These are phyloP conservation scores for Corynespora cassiicola DNA, from an alignment of 2,329 filamentous ascomycete species.

Conservation along the genomic window DNA sequence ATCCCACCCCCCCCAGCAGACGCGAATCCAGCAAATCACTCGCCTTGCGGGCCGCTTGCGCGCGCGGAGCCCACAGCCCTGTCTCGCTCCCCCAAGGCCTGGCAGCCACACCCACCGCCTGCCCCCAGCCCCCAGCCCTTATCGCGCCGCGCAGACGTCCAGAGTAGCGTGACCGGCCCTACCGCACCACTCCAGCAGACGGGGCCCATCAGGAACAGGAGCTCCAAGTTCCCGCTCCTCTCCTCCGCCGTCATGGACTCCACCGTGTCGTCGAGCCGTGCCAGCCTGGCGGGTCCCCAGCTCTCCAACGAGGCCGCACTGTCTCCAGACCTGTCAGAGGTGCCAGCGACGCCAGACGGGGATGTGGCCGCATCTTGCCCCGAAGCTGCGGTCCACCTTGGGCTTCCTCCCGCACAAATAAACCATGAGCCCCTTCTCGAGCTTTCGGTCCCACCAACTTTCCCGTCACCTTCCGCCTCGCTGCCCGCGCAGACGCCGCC, in stretches of 20 bases:
- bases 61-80: constrained; percentile 3
- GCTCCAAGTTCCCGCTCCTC: neutral
- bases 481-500: constrained; percentile 31
- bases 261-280: constrained; percentile 2
- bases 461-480: constrained; percentile 34
- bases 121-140: neutral
- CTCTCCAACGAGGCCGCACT: constrained; percentile 9
- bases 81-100: neutral
- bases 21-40: neutral
- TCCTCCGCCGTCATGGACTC: constrained; percentile 11
- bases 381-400: constrained; percentile 15
- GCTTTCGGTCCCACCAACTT: constrained; percentile 32
- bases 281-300: constrained; percentile 2
- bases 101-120: constrained; percentile 2
- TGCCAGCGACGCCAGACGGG: constrained; percentile 17
- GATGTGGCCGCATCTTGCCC: constrained; percentile 9
- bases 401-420: constrained; percentile 8
- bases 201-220: neutral
- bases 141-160: too few relatives aligned
- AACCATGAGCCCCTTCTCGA: constrained; percentile 29
- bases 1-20: constrained; percentile 3
- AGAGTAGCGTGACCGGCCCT: constrained; percentile 2
- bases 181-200: neutral
- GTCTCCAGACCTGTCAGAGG: constrained; percentile 4
- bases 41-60: too few relatives aligned